phyloP scores from a whole-genome alignment of 495 filamentous ascomycete species.

The Aspergillus nidulans region DNA sequence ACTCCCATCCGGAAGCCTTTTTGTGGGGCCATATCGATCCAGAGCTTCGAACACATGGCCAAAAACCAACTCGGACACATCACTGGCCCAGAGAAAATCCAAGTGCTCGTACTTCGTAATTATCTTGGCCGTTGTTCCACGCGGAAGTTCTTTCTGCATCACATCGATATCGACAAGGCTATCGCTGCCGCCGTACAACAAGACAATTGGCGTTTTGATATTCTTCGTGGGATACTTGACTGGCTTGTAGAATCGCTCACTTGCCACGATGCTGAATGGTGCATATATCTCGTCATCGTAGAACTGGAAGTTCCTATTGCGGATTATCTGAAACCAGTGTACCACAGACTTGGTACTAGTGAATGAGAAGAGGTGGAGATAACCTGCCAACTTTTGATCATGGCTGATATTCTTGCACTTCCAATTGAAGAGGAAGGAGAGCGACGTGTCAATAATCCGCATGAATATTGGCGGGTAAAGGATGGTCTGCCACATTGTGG shows the following conservation, averaged over 20 bases:
- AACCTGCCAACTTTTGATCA: conserved; percentile 93
- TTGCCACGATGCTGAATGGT: conserved; percentile 53
- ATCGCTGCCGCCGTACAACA: conserved; percentile 90
- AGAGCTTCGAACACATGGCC: conserved; percentile 85
- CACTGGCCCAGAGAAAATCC: conserved; percentile 92
- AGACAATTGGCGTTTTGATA: conserved; percentile 91
- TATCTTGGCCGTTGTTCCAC: conserved; percentile 74
- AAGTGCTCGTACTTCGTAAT: conserved; percentile 93
- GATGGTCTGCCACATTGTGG: conserved; percentile 96
- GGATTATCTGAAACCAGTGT: conserved; percentile 99
- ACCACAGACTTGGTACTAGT: conserved; percentile 94
- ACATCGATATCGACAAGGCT: conserved; percentile 91
- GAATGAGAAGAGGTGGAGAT: conserved; percentile 92
- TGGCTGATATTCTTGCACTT: conserved; percentile 75
- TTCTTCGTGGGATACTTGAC: conserved; percentile 94
- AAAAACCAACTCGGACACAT: conserved; percentile 81
- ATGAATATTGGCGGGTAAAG: conserved; percentile 94
- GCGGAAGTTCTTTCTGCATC: conserved; percentile 84
- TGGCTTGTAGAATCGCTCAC: conserved; percentile 73
- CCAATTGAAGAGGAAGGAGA: conserved; percentile 87
- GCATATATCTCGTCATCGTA: conserved; percentile 88
- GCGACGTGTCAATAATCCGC: conserved; percentile 76
- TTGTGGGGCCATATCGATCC: conserved; percentile 48
- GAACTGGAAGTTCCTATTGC: conserved; percentile 93
- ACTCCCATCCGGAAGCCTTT: neutral